Percentiles rank a stretch among this genome's conserved stretches.
Evolutionary conservation across 2,329 filamentous ascomycete genomes (phyloP).

Genomic region (Davidsoniella neocaledoniae): DNA sequence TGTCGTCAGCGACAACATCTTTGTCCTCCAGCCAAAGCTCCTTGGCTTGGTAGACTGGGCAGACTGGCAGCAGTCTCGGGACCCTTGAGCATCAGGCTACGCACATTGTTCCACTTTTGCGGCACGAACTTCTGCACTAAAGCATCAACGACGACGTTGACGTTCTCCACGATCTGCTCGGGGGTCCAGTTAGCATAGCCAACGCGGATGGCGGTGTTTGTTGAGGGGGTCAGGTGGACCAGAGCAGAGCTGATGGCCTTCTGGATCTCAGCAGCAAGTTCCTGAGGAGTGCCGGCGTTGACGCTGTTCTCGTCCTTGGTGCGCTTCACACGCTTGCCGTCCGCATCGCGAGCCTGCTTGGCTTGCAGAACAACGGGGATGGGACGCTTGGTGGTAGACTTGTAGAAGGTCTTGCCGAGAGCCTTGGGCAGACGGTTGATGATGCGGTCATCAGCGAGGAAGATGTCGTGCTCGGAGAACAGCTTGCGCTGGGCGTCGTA

Average conservation of each 20-base stretch:
- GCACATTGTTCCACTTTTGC: constrained; percentile 75
- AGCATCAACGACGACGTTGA: constrained; percentile 50
- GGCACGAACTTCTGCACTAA: constrained; percentile 68
- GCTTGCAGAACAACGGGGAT: constrained; percentile 60
- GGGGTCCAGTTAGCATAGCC: constrained; percentile 59
- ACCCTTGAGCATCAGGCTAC: constrained; percentile 77
- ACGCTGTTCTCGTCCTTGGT: constrained; percentile 21
- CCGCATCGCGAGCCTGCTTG: constrained; percentile 10
- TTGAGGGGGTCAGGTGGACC: constrained; percentile 61
- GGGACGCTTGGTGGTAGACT: constrained; percentile 64
- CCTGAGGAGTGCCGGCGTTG: constrained; percentile 29
- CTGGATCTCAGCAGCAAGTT: constrained; percentile 67
- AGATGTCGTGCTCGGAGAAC: constrained; percentile 73
- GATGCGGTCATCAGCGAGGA: constrained; percentile 83
- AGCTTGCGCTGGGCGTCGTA: constrained; percentile 81
- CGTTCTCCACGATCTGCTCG: constrained; percentile 65
- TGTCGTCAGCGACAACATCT: constrained; percentile 50
- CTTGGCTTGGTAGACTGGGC: constrained; percentile 84
- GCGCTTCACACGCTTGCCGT: constrained; percentile 36
- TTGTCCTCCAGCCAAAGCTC: constrained; percentile 76
- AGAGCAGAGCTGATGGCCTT: constrained; percentile 61
- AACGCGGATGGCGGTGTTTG: constrained; percentile 66
- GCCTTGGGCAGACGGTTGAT: constrained; percentile 54
- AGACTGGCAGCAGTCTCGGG: constrained; percentile 73
- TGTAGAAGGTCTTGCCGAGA: constrained; percentile 88